Evolutionary conservation across 2,329 filamentous ascomycete genomes (phyloP), one percentile per base, ranked within the genome.

Genomic region (Phialocephala subalpina): DNA sequence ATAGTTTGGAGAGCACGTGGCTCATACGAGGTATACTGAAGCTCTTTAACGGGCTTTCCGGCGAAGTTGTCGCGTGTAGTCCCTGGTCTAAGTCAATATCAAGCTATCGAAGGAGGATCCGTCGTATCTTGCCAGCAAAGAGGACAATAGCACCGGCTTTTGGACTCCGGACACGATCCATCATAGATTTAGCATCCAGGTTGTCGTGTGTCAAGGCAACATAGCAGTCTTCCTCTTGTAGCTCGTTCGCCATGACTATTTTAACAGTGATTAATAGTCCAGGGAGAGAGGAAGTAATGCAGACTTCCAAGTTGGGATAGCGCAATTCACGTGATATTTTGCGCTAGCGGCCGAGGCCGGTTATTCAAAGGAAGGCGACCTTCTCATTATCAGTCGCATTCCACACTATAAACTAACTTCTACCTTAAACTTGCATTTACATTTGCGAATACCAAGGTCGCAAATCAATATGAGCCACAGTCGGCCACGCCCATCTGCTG

Each of bases 1-100:
- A 96, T 89, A 1, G 90, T 90, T 42, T 84, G 82, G 7, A 95
- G 83, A 18, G 92, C 92, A 12, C 90, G 84, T 2, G 89, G 86
- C 14, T 84, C 81, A 79, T 97, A 97, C 9, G 92, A 87, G 20
- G 87, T 88, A 80, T 97, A 97, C 60, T 90, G 83, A 1, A 97
- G 87, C 60, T 91, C 87, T 38, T 87, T 88, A 66, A 97, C 92
- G n/a, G 89, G 82, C 67, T 90, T 90, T 64, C 85, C 83, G 61
- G 81, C 83, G 78, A 96, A 96, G 73, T 84, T 89, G 79, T 95
- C 90, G 64, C 93, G 84, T 2, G 93, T 97, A 0, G 91, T 94
- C 62, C 92, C 91, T 91, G 59, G 72, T 67, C 55, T 73, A 70
- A 42, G 69, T 76, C 20, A 66, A 62, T 22, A 62, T 57, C 53